Evolutionary conservation across 176 grass and related monocot genomes (phyloP), one percentile per base, ranked within the genome.

Genomic region (Oryza officinalis): DNA sequence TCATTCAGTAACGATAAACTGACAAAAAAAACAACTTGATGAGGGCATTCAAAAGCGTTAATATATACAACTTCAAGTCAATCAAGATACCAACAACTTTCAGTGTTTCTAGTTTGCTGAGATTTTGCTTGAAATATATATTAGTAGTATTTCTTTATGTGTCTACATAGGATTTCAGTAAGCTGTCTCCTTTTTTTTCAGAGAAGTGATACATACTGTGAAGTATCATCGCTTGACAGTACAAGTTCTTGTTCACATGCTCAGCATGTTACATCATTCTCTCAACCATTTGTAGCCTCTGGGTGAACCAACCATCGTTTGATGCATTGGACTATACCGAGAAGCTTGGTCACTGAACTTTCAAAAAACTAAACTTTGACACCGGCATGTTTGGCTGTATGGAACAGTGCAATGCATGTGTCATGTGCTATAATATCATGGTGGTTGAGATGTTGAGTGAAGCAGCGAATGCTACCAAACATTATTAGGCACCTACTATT

Each of bases 111-210:
- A 13, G 7, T 2, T 65, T 28, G 27, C 63, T 71, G 40, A 2
- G 52, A n/a, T 87, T 69, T 82, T 63, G 38, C 37, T 52, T 82
- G 65, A 70, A 63, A 77, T 44, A 44, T 43, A 41, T 63, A 63
- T 13, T 81, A 37, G 35, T 37, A 37, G 6, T 37, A 18, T 35
- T 68, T 46, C 57, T 67, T 60, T 26, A 18, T 32, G 11, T 44
- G 31, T 60, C 45, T 63, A 44, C 22, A 40, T 43, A 45, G 44
- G 18, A 20, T 81, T 74, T 75, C 27, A 45, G 4, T 28, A 23
- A 74, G 20, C 22, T 63, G 35, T 44, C 28, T 18, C 30, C 1
- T 44, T n/a, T 61, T 37, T 37, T 74, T 74, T 50, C 26, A 37
- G 26, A 44, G 33, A 74, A 52, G 33, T 35, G 9, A 47, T 47